Evolutionary conservation across 495 filamentous ascomycete genomes (phyloP), one percentile per base, ranked within the genome.

Genomic region (Aspergillus sclerotiicarbonarius): DNA sequence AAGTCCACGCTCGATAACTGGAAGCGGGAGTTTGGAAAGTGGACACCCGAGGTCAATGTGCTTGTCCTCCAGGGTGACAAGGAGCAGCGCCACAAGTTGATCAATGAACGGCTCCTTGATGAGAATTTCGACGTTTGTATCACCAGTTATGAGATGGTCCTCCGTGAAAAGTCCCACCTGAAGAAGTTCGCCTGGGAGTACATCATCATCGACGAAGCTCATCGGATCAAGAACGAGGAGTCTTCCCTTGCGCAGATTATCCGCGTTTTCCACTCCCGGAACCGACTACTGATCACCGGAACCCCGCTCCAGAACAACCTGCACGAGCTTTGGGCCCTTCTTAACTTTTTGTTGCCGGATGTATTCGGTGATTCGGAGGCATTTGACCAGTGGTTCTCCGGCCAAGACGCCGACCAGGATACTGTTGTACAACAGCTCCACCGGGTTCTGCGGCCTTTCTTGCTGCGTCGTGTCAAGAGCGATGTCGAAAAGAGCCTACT

Each of bases 171-270:
- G 75, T 80, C 90, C 0, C 91, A 96, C 65, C 74, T 99, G 46
- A 95, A 95, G 76, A 98, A 98, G 71, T 95, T 98, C 67, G 91
- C 95, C 0, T 99, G 95, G 95, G 94, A 99, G 70, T 99, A 99
- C 70, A 98, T 99, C 72, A 96, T 99, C 70, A 96, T 99, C 54
- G 95, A 99, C 66, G 95, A 99, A 63, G 95, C 95, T 5, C 95
- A 99, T 70, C 91, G 95, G 19, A 98, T 99, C 78, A 99, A 99
- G 76, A 99, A 99, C 71, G 95, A 99, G 71, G 91, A 96, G 71
- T 99, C 95, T 0, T 95, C 95, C 3, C 80, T 99, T 5, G 91
- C 95, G 2, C 94, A 99, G 64, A 95, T 98, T 55, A 96, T 99
- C 59, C 91, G 95, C 56, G 76, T 98, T 30, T 98, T 99, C 80